Conservation (phyloP, 768 basidiomycete species). For the Suillus clintonianus region DNA sequence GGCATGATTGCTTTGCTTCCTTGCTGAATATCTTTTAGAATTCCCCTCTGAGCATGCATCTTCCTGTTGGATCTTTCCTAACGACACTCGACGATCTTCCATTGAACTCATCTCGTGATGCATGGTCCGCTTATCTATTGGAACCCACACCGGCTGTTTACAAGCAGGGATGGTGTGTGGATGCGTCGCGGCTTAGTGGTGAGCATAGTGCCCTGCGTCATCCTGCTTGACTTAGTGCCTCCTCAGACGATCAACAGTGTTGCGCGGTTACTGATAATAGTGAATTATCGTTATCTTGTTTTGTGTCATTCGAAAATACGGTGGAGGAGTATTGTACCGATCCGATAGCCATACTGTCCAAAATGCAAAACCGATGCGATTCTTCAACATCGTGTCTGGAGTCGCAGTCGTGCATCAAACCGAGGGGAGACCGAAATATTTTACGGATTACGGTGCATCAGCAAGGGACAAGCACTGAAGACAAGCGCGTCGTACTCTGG, state of each 20-base stretch:
- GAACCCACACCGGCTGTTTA: slow-evolving; percentile 6
- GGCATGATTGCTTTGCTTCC: not conserved
- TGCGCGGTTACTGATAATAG: not conserved
- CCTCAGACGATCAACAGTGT: slow-evolving; percentile 22
- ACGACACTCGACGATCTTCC: slow-evolving; percentile 64
- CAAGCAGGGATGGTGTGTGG: slow-evolving; percentile 65
- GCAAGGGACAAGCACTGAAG: not conserved
- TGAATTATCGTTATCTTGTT: slow-evolving; percentile 42
- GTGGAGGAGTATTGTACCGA: slow-evolving; percentile 52
- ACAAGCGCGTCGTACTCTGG: slow-evolving; percentile 62
- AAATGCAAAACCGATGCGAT: slow-evolving; percentile 40
- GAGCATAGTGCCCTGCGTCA: slow-evolving; percentile 7
- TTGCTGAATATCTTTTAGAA: slow-evolving; percentile 37
- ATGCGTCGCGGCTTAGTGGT: slow-evolving; percentile 33
- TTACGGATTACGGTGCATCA: slow-evolving; percentile 52
- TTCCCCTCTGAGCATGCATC: slow-evolving; percentile 60
- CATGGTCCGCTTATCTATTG: slow-evolving; percentile 52
- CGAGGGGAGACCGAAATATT: slow-evolving; percentile 50
- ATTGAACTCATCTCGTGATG: slow-evolving; percentile 34
- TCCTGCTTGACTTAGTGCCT: not conserved
- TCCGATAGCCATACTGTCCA: slow-evolving; percentile 52
- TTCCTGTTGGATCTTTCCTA: slow-evolving; percentile 60
- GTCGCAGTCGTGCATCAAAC: slow-evolving; percentile 53
- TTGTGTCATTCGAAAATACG: slow-evolving; percentile 33
- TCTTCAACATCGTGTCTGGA: slow-evolving; percentile 36